Evolutionary conservation across 306 rosid species (phyloP).

Genomic region (Fragaria ananassa): DNA sequence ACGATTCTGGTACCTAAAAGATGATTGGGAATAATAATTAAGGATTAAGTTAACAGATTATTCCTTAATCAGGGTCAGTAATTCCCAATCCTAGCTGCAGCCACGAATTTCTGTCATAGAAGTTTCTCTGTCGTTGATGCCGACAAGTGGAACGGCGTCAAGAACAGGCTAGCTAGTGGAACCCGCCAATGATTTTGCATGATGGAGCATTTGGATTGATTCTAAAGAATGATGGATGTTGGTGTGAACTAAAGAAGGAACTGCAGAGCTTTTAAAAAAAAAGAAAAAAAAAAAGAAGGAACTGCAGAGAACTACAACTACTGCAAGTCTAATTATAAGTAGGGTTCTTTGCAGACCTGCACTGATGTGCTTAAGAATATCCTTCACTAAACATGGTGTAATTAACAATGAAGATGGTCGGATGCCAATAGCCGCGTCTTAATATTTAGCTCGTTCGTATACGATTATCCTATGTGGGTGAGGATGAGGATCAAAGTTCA

Average conservation of each 20-base stretch:
- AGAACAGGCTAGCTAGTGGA: conserved; percentile 21
- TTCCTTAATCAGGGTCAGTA: conserved; percentile 26
- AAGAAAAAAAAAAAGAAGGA: neutral
- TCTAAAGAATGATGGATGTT: conserved; percentile 25
- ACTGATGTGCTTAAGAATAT: neutral
- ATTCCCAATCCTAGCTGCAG: neutral
- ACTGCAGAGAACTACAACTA: neutral
- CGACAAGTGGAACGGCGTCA: conserved; percentile 19
- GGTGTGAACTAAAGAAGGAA: neutral
- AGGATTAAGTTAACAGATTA: conserved; percentile 29
- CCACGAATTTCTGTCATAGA: conserved; percentile 4
- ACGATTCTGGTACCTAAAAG: conserved; percentile 18
- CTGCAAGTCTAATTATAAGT: neutral
- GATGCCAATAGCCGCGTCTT: too few relatives aligned
- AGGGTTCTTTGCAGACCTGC: neutral
- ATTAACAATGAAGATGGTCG: neutral
- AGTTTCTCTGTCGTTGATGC: neutral
- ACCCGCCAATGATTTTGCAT: conserved; percentile 60
- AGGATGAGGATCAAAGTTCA: too few relatives aligned
- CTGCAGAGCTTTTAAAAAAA: neutral
- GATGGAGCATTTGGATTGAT: conserved; percentile 51
- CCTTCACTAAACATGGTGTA: neutral
- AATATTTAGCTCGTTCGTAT: too few relatives aligned
- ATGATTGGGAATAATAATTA: conserved; percentile 37
- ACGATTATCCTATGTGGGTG: too few relatives aligned